Base-by-base conservation (phyloP, 2,329 filamentous ascomycete genomes). In the Diaporthe amygdali region DNA sequence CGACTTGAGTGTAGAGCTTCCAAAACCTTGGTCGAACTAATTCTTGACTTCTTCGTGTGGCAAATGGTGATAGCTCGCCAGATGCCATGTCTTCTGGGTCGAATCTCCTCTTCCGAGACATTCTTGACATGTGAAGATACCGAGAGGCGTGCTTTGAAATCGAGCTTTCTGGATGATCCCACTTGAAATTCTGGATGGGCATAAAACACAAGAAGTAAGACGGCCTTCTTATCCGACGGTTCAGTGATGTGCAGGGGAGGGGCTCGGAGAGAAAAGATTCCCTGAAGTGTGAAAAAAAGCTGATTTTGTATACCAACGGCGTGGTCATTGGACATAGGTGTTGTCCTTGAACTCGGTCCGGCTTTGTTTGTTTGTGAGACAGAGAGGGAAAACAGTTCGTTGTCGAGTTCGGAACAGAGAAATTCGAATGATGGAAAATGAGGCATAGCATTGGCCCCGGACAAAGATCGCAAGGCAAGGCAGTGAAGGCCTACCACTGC, bases 1-100 rank as follows among this genome's bases (percentile, higher is more conserved):
- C 66, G 10, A n/a, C 10, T 44, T 63, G 59, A 1, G 66, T n/a
- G 30, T 44, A 68, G 22, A 39, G 25, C 27, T 54, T 46, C 66
- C 66, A 68, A 51, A 68, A 68, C 39, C 47, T 56, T 47, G 66
- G 66, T 7, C 66, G 66, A n/a, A 56, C 51, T 14, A 47, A 22
- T 25, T 68, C 51, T 22, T 27, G 27, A 6, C 12, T 47, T 25
- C 41, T 12, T 1, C 20, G n/a, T 1, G 20, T 15, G 15, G 6
- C 37, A 14, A 39, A 14, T 3, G 10, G 3, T 39, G 10, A 3
- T 27, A 15, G 39, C 3, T 14, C n/a, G 20, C 6, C 22, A 6
- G 20, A 14, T 47, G n/a, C 41, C 4, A 6, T n/a, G 20, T 47
- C 41, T 15, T 63, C 59, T 12, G 47, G 6, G 17, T 47, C 59